Percentiles rank a stretch among this genome's conserved stretches.
Evolutionary conservation across 352 stramenopile genomes (phyloP).

Genomic region (Phytophthora pluvialis): DNA sequence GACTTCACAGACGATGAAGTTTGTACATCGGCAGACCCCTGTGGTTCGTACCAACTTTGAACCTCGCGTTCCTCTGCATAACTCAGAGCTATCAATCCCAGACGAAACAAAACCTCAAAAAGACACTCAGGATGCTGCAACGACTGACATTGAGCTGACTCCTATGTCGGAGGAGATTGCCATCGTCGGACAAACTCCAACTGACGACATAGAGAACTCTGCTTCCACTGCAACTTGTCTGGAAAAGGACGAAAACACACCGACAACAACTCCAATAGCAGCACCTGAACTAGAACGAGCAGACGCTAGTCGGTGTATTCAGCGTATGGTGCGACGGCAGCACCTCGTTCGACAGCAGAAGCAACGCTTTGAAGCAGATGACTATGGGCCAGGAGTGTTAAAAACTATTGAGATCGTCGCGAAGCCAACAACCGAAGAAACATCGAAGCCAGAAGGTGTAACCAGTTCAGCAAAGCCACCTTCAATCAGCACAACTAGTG

Average conservation of each 20-base stretch:
- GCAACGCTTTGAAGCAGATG: conserved; percentile 20
- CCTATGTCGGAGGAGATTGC: not conserved
- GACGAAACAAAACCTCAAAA: not conserved
- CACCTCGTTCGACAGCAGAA: conserved; percentile 16
- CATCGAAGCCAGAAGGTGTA: not conserved
- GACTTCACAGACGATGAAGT: conserved; percentile 38
- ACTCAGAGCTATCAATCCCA: not conserved
- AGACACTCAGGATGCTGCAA: not conserved
- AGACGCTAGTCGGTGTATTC: conserved; percentile 31
- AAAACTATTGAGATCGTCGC: not conserved
- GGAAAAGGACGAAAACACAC: not conserved
- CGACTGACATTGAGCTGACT: not conserved
- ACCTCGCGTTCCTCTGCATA: not conserved
- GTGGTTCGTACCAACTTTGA: not conserved
- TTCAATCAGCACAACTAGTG: not conserved
- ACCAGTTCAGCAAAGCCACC: not conserved
- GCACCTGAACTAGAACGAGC: conserved; percentile 23
- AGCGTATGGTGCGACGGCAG: conserved; percentile 30
- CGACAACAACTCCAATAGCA: not conserved
- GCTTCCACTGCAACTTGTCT: not conserved
- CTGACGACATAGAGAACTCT: not conserved
- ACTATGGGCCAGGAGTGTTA: conserved; percentile 33
- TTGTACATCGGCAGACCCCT: conserved; percentile 31
- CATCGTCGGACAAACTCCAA: not conserved
- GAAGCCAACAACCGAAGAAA: not conserved